phyloP scores from a whole-genome alignment of 2,329 filamentous ascomycete species.

The Raffaelea deltoideospora region DNA sequence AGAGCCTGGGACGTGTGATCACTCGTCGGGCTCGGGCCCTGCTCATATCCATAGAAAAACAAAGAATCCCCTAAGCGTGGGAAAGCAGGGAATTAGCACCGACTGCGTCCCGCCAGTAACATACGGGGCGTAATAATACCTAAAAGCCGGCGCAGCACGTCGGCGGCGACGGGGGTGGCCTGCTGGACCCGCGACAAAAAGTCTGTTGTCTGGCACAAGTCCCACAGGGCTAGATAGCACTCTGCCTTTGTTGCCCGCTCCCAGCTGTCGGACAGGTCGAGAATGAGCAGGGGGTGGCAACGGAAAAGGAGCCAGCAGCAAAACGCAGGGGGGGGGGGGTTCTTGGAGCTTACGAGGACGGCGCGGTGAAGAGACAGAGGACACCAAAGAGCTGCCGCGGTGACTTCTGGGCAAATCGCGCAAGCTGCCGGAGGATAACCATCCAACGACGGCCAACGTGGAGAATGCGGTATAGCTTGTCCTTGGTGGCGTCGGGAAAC shows the following conservation, averaged over 20 bases:
- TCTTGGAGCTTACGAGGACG: constrained; percentile 2
- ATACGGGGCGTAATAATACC: too few relatives aligned
- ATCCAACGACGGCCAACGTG: background rate
- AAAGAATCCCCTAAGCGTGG: background rate
- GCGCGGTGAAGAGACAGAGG: background rate
- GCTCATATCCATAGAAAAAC: constrained; percentile 1
- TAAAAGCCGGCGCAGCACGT: background rate
- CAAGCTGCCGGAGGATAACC: background rate
- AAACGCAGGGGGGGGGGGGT: background rate
- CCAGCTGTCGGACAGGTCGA: background rate
- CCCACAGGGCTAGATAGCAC: background rate
- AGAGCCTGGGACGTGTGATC: too few relatives aligned
- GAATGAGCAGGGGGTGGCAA: background rate
- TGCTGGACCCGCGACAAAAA: constrained; percentile 1
- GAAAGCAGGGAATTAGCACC: background rate
- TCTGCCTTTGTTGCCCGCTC: constrained; percentile 1
- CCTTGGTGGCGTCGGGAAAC: constrained; percentile 1
- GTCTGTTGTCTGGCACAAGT: constrained; percentile 1
- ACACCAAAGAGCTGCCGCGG: background rate
- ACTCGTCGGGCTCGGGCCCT: too few relatives aligned
- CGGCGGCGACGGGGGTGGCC: background rate
- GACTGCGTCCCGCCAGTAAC: too few relatives aligned
- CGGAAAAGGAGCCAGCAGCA: background rate
- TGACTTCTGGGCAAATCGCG: background rate
- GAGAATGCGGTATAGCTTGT: constrained; percentile 1